Base-by-base conservation (phyloP, 805 yeast species). In the Wickerhamiella qilinensis region DNA sequence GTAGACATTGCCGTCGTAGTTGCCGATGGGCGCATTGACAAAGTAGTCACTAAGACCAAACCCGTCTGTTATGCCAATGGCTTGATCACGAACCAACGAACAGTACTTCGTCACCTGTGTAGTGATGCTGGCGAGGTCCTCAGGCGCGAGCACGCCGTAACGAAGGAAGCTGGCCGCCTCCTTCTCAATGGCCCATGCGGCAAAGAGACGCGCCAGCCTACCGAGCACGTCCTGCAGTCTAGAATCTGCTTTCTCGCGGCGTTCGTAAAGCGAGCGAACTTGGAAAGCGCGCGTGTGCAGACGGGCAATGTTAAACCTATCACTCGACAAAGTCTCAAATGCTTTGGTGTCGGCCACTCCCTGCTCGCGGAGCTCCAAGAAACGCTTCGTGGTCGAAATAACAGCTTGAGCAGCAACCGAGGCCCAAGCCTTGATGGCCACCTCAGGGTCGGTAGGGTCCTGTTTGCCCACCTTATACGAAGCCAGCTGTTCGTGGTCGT, bases 11-110 rank as follows among this genome's bases (percentile, higher is more conserved):
- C 95, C 95, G 49, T 80, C 75, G 58, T 69, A 77, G 41, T 65
- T 68, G 35, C 95, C 96, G 41, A 85, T 69, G 3, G 91, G 76
- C 0, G 94, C 75, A 56, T 84, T 81, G 53, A 85, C 68, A 62
- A 79, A 71, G 55, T 69, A 77, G 60, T 85, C 94, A 30, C 83
- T 73, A 45, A 79, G 68, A 58, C 78, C 73, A 66, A 85, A 85
- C 1, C 93, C 69, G 58, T 85, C 96, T 4, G 93, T 79, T 50
- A 81, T 65, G 1, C 80, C 78, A 55, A 83, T 73, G 39, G 78
- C 80, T 50, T 78, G 73, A 22, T 73, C 70, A 57, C 94, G 67
- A 30, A 78, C 54, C 20, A 60, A 61, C 20, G 63, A 57, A 45
- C 78, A 60, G 44, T 75, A 54, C 36, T 54, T 54, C 32, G 67